Evolutionary conservation across 2,329 filamentous ascomycete species (phyloP), one percentile per base, ranked within the genome.

Genomic region (Fusarium virguliforme): DNA sequence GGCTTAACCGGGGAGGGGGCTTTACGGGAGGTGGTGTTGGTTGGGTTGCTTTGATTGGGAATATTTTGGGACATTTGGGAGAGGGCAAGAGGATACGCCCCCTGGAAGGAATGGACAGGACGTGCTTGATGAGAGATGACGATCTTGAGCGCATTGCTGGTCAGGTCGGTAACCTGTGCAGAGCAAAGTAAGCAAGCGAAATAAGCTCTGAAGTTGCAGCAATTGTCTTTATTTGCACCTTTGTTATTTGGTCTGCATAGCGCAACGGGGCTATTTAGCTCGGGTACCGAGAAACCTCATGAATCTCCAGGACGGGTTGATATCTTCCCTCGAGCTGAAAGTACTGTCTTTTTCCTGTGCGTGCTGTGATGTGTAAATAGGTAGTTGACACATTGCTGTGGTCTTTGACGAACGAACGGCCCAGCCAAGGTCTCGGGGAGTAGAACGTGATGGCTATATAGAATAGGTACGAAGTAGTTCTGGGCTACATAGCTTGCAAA

Each of bases 21-120:
- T 66, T 67, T 53, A 43, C 55, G 60, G 64, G 67, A 51, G 55
- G 57, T 53, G 69, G 74, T 74, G 74, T 75, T 76, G 68, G 66
- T 64, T 69, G 60, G 73, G 54, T 71, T 71, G 69, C 69, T 72
- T 71, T 71, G 61, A 32, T 59, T 46, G 41, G 70, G 66, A 62
- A 60, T 15, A 30, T 70, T 48, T 67, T 71, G 69, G 69, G 69
- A 64, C 40, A 51, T 28, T 48, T 18, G 18, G 41, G 41, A 35
- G 63, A 32, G 24, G 69, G 69, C 55, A 32, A 43, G 38, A 48
- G 54, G 69, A 63, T 57, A 69, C 57, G 55, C 58, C 46, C 62
- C 24, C 56, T 70, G 70, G 67, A 62, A 72, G 73, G 65, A 60
- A 67, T 50, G 64, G 67, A 60, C 58, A 58, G 64, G 32, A 18